Conservation (phyloP, 805 yeast genomes). For the Nakazawaea ishiwadae region DNA sequence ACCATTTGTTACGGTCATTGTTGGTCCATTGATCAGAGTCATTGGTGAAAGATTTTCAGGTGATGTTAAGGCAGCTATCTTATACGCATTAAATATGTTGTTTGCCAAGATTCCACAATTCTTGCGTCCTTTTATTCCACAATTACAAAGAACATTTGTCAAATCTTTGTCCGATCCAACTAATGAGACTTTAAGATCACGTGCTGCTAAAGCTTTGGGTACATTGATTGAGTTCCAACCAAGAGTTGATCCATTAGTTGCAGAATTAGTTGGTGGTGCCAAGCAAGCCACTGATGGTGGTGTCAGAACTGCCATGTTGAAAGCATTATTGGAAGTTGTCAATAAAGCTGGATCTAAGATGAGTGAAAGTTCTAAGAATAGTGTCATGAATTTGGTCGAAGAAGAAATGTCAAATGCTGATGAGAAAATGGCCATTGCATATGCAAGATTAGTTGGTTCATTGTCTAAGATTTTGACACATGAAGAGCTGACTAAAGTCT, state of each 20-base stretch:
- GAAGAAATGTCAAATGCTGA: slow-evolving; percentile 50
- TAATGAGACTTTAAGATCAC: slow-evolving; percentile 65
- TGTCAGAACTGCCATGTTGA: slow-evolving; percentile 80
- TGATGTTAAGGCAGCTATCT: slow-evolving; percentile 92
- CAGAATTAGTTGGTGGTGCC: slow-evolving; percentile 77
- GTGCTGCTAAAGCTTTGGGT: slow-evolving; percentile 90
- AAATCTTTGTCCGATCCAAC: slow-evolving; percentile 79
- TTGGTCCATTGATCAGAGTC: slow-evolving; percentile 97
- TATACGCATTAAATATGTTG: slow-evolving; percentile 75
- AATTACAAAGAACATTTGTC: slow-evolving; percentile 93
- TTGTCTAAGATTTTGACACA: slow-evolving; percentile 59
- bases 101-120: slow-evolving; percentile 83
- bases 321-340: slow-evolving; percentile 80
- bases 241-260: slow-evolving; percentile 86
- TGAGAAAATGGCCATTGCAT: slow-evolving; percentile 65
- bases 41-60: slow-evolving; percentile 92
- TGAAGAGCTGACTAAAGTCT: slow-evolving; percentile 59
- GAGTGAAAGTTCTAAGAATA: slow-evolving; percentile 65
- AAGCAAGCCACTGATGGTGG: slow-evolving; percentile 60
- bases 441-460: slow-evolving; percentile 76
- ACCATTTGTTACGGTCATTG: slow-evolving; percentile 86
- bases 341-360: slow-evolving; percentile 72
- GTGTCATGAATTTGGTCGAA: slow-evolving; percentile 70
- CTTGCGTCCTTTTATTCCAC: slow-evolving; percentile 94
- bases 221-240: slow-evolving; percentile 86